These are phyloP conservation scores for Chlamydomonas sphaeroides DNA, from an alignment of 139 green algal genomes.

Conservation along the genomic window DNA sequence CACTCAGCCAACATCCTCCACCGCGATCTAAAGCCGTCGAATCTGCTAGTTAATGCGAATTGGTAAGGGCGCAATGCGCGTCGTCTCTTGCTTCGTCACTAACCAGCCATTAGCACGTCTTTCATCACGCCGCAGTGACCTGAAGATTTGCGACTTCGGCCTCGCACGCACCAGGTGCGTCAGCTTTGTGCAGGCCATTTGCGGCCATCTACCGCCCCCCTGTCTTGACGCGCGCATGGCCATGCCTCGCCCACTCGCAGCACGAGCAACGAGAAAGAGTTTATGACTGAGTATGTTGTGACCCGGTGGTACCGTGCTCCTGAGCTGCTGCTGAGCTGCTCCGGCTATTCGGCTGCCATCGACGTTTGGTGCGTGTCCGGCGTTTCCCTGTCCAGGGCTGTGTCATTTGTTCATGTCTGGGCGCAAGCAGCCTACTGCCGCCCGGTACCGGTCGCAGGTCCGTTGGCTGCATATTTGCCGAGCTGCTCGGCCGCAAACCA, in stretches of 20 bases:
- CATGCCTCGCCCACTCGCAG: too few relatives aligned
- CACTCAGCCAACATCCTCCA: constrained; percentile 92
- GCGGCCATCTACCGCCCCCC: too few relatives aligned
- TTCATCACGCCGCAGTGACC: too few relatives aligned
- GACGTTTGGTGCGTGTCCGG: constrained; percentile 65
- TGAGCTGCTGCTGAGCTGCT: constrained; percentile 91
- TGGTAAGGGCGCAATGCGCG: too few relatives aligned
- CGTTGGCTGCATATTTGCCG: constrained; percentile 91
- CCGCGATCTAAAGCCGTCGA: constrained; percentile 94
- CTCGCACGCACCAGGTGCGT: constrained; percentile 78
- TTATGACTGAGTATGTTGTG: constrained; percentile 96
- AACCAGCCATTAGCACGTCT: too few relatives aligned
- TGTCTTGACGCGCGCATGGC: too few relatives aligned
- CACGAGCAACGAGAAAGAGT: constrained; percentile 52
- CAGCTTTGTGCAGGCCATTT: too few relatives aligned
- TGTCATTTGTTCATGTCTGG: too few relatives aligned
- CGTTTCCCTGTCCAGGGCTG: too few relatives aligned
- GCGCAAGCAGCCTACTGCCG: too few relatives aligned
- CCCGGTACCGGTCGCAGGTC: constrained; percentile 61
- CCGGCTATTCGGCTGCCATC: constrained; percentile 79
- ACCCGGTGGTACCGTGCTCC: constrained; percentile 92
- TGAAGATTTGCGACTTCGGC: constrained; percentile 98
- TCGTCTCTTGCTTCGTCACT: too few relatives aligned
- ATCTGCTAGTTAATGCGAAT: constrained; percentile 96
- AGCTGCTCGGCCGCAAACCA: constrained; percentile 87